Evolutionary conservation across 805 yeast species (phyloP).

Genomic region (Nematodospora valgi): DNA sequence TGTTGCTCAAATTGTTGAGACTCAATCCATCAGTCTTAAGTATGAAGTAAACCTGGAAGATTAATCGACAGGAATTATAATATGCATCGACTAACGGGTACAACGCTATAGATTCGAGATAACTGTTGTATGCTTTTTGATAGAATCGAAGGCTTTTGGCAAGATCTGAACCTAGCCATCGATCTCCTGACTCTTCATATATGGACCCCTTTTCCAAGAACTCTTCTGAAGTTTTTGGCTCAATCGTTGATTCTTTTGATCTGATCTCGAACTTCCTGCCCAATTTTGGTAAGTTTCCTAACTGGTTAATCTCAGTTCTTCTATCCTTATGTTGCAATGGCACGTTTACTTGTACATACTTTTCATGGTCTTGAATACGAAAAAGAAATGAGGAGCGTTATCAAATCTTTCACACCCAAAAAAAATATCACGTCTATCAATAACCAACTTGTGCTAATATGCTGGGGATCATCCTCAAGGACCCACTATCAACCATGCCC

Average conservation of each 20-base stretch:
- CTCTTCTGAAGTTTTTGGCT: slow-evolving; percentile 47
- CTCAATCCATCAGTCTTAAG: slow-evolving; percentile 48
- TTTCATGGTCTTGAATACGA: slow-evolving; percentile 6
- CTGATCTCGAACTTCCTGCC: not conserved
- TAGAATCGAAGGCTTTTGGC: slow-evolving; percentile 64
- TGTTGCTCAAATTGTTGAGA: slow-evolving; percentile 24
- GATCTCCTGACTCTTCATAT: slow-evolving; percentile 72
- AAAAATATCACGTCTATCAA: no score
- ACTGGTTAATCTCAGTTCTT: not conserved
- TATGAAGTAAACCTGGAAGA: slow-evolving; percentile 55
- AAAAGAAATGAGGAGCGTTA: no score
- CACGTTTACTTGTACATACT: slow-evolving; percentile 6
- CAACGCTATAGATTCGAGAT: slow-evolving; percentile 32
- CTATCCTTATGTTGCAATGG: not conserved
- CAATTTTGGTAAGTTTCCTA: slow-evolving; percentile 3
- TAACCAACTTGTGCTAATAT: no score
- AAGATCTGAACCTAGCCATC: slow-evolving; percentile 67
- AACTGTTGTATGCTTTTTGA: slow-evolving; percentile 50
- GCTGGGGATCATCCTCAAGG: no score
- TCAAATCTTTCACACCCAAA: no score
- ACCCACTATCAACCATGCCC: no score
- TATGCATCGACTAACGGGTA: slow-evolving; percentile 39
- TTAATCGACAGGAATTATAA: slow-evolving; percentile 58
- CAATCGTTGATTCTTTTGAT: not conserved
- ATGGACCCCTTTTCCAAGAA: slow-evolving; percentile 52